These are phyloP conservation scores for Fraxinus americana DNA, from an alignment of 257 asterid genomes.

Conservation along the genomic window DNA sequence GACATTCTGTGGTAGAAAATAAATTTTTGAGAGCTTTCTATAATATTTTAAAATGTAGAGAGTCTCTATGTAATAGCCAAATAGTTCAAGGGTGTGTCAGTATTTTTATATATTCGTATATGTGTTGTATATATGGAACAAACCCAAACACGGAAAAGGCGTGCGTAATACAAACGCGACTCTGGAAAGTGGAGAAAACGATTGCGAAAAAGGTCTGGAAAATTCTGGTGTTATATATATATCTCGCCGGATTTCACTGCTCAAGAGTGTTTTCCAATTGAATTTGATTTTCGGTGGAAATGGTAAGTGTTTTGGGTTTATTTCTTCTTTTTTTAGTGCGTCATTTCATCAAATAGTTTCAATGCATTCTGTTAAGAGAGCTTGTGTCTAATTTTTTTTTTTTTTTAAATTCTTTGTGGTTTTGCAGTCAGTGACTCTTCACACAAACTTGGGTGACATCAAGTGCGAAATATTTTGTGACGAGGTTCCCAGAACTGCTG, in stretches of 20 bases:
- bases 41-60: no score
- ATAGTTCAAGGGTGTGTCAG: no score
- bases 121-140: no score
- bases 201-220: not conserved
- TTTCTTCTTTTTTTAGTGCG: slow-evolving; percentile 14
- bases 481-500: slow-evolving; percentile 91
- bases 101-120: no score
- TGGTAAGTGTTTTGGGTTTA: slow-evolving; percentile 22
- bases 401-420: not conserved
- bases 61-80: no score
- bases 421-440: slow-evolving; percentile 86
- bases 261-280: not conserved
- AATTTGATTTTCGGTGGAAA: not conserved
- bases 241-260: no score
- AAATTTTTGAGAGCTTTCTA: no score
- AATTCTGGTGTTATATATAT: not conserved
- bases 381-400: not conserved
- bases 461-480: slow-evolving; percentile 97
- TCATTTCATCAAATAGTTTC: slow-evolving; percentile 27
- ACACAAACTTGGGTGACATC: slow-evolving; percentile 94
- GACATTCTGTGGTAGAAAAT: no score
- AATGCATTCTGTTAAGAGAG: not conserved
- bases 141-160: not conserved
- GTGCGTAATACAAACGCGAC: not conserved
- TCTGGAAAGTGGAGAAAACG: not conserved